These are phyloP conservation scores for Pholiota adiposa DNA, from an alignment of 1,284 basidiomycete genomes.

Conservation along the genomic window DNA sequence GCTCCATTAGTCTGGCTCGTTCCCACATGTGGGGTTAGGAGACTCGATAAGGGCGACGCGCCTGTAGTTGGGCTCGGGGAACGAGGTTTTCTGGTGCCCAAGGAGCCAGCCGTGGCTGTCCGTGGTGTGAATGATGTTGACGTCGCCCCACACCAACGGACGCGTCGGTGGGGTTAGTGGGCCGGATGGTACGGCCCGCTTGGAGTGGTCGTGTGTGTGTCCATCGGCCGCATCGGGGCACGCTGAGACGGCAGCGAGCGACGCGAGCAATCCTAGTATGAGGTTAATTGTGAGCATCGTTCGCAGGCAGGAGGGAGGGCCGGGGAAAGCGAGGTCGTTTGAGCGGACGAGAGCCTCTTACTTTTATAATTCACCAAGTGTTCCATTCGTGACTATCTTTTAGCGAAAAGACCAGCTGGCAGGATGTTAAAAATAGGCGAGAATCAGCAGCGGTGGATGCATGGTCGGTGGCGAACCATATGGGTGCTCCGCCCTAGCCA, in stretches of 20 bases:
- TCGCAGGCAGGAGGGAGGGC: background rate
- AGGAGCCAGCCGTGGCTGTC: conserved; percentile 84
- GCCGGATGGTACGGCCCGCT: conserved; percentile 47
- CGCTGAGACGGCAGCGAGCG: conserved; percentile 29
- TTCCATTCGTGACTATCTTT: background rate
- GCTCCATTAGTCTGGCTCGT: background rate
- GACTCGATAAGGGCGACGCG: conserved; percentile 24
- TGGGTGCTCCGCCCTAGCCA: conserved; percentile 1
- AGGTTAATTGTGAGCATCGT: background rate
- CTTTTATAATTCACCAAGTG: background rate
- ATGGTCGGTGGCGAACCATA: background rate
- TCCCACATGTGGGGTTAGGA: background rate
- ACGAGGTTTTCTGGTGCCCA: conserved; percentile 70
- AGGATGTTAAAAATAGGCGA: background rate
- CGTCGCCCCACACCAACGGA: conserved; percentile 75
- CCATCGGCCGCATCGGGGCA: conserved; percentile 41
- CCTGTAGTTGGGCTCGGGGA: conserved; percentile 80
- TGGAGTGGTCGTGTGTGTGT: conserved; percentile 40
- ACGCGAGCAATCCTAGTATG: conserved; percentile 21
- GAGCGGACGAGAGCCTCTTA: background rate
- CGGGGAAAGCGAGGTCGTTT: background rate
- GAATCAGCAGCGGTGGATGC: background rate
- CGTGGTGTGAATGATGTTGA: conserved; percentile 83
- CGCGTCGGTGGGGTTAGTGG: conserved; percentile 58
- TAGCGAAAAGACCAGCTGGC: background rate